A percentile compares a stretch with the other conserved stretches of the same genome.
Conservation (phyloP, 495 filamentous ascomycete species). For the Aspergillus cristatus region DNA sequence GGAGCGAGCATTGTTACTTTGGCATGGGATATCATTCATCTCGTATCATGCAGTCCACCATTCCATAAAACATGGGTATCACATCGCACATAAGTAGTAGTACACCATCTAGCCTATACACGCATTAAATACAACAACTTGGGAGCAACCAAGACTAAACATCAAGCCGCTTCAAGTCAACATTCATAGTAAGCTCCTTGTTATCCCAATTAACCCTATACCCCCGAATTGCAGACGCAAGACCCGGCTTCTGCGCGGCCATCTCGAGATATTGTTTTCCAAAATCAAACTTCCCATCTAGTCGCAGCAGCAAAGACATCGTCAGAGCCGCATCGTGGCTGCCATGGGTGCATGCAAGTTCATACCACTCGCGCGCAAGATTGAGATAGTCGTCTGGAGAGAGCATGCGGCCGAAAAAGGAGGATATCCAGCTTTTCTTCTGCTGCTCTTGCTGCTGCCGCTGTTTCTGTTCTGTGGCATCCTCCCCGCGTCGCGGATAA, state of each 20-base stretch:
- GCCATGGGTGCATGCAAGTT: constrained; percentile 7
- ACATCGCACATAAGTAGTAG: too few relatives aligned
- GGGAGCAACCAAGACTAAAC: neutral
- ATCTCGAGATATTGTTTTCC: neutral
- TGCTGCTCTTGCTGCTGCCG: neutral
- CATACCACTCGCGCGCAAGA: constrained; percentile 27
- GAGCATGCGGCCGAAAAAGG: constrained; percentile 4
- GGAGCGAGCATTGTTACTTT: too few relatives aligned
- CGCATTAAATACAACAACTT: too few relatives aligned
- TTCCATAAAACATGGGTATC: too few relatives aligned
- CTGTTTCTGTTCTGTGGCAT: neutral
- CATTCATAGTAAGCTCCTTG: neutral
- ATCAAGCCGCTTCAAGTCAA: neutral
- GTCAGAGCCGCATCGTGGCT: constrained; percentile 3
- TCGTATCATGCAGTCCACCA: too few relatives aligned
- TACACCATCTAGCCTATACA: too few relatives aligned
- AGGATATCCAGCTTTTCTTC: neutral
- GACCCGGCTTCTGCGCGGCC: neutral
- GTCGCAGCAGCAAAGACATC: constrained; percentile 6
- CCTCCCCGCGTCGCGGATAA: constrained; percentile 15
- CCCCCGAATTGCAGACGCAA: neutral
- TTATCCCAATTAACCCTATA: neutral
- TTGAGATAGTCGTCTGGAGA: constrained; percentile 14
- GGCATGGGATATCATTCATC: too few relatives aligned
- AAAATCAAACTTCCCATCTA: constrained; percentile 1